Percentiles rank a stretch among this genome's conserved stretches.
Conservation (phyloP, 2,329 filamentous ascomycete species). For the Penicillium sp. region DNA sequence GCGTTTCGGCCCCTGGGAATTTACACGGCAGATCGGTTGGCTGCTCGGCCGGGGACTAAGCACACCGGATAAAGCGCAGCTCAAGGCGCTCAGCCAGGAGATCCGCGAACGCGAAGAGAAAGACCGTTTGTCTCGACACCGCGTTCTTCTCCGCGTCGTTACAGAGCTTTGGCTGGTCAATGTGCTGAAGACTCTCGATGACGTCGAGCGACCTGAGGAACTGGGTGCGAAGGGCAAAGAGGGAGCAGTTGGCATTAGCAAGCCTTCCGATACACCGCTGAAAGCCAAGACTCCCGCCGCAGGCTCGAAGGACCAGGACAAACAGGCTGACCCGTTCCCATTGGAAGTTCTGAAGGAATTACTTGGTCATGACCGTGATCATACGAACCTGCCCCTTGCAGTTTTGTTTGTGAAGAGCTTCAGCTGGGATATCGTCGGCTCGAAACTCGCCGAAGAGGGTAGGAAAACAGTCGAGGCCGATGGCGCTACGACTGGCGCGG, state of each 20-base stretch:
- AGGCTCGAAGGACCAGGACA: constrained; percentile 48
- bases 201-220: constrained; percentile 58
- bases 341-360: constrained; percentile 96
- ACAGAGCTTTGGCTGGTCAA: constrained; percentile 95
- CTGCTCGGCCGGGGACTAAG: constrained; percentile 81
- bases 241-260: constrained; percentile 29
- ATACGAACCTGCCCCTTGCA: constrained; percentile 78
- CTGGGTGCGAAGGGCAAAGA: constrained; percentile 49
- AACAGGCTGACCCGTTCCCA: constrained; percentile 80
- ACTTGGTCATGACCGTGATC: constrained; percentile 84
- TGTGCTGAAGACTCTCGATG: constrained; percentile 70
- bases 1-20: constrained; percentile 80
- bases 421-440: constrained; percentile 85
- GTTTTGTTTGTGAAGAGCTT: constrained; percentile 95
- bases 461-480: constrained; percentile 77
- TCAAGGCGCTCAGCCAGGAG: constrained; percentile 72
- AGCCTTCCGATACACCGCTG: constrained; percentile 46
- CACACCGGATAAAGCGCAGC: constrained; percentile 72
- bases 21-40: constrained; percentile 87
- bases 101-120: constrained; percentile 91
- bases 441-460: constrained; percentile 64
- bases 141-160: constrained; percentile 75
- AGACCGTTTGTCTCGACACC: constrained; percentile 76
- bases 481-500: constrained; percentile 49
- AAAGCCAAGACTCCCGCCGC: constrained; percentile 56